Evolutionary conservation across 176 grass and related monocot genomes (phyloP).

Genomic region (Oropetium thomaeum): DNA sequence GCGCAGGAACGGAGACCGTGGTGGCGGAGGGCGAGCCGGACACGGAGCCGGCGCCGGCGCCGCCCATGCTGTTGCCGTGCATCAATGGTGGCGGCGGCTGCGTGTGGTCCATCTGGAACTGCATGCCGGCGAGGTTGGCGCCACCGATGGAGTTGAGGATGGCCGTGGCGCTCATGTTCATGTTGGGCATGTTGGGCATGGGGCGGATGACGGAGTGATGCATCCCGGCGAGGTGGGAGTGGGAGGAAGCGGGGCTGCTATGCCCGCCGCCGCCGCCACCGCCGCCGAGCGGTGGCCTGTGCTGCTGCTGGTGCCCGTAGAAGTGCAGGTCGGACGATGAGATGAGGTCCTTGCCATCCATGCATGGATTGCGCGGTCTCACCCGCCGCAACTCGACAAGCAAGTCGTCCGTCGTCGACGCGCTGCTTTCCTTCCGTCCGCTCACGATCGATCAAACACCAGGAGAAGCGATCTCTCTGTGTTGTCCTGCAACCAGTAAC

Average conservation of each 20-base stretch:
- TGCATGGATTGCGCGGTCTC: slow-evolving; percentile 52
- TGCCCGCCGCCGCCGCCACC: slow-evolving; percentile 6
- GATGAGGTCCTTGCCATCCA: slow-evolving; percentile 78
- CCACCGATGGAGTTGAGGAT: slow-evolving; percentile 57
- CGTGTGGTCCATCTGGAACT: slow-evolving; percentile 67
- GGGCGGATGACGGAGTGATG: slow-evolving; percentile 64
- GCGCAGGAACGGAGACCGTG: too few species aligned
- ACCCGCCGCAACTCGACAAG: neutral
- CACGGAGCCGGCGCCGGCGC: neutral
- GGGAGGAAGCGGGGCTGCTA: slow-evolving; percentile 32
- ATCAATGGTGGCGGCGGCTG: slow-evolving; percentile 29
- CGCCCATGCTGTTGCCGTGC: neutral
- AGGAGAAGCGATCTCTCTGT: too few species aligned
- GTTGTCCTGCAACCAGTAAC: too few species aligned
- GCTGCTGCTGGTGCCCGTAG: slow-evolving; percentile 49
- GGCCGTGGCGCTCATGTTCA: slow-evolving; percentile 55
- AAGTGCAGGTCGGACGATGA: slow-evolving; percentile 62
- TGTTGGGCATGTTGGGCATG: slow-evolving; percentile 67
- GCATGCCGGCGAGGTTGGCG: slow-evolving; percentile 30
- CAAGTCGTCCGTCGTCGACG: too few species aligned
- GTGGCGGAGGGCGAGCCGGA: neutral
- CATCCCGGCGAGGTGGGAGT: slow-evolving; percentile 51
- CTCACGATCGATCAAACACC: too few species aligned
- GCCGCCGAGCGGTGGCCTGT: slow-evolving; percentile 21
- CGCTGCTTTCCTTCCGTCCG: too few species aligned